A percentile compares a stretch with the other conserved stretches of the same genome.
phyloP scores from a whole-genome alignment of 805 yeast genomes.

The Saturnispora hagleri region DNA sequence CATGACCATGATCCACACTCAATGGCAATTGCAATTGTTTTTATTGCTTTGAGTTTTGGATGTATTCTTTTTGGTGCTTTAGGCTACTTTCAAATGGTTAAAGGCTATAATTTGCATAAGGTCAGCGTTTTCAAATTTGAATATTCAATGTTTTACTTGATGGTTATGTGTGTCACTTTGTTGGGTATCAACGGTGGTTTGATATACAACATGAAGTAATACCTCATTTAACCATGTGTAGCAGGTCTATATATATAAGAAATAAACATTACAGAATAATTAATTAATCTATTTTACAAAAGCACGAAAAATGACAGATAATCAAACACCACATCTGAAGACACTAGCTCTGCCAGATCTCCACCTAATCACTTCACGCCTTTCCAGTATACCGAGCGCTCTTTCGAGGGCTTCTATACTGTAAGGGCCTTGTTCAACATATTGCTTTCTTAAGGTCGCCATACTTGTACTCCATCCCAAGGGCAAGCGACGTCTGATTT shows the following conservation, averaged over 20 bases:
- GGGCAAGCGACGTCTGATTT: conserved; percentile 82
- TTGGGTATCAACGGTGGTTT: conserved; percentile 2
- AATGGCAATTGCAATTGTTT: conserved; percentile 1
- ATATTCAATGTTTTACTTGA: conserved; percentile 1
- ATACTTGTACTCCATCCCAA: conserved; percentile 94
- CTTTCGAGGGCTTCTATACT: conserved; percentile 69
- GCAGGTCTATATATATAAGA: not conserved
- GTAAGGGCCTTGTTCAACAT: conserved; percentile 52
- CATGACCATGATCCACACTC: not conserved
- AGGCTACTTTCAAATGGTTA: conserved; percentile 8
- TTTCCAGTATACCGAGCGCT: conserved; percentile 72
- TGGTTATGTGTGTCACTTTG: conserved; percentile 1
- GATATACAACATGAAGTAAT: not conserved
- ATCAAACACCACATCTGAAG: conserved; percentile 57
- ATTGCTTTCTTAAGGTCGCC: conserved; percentile 73
- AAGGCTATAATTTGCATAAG: conserved; percentile 4
- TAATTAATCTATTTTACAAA: not conserved
- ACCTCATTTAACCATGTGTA: not conserved
- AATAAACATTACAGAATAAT: not conserved
- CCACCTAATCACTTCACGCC: conserved; percentile 80
- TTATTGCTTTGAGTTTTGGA: conserved; percentile 4
- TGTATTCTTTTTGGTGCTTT: conserved; percentile 8
- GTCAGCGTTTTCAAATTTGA: conserved; percentile 4
- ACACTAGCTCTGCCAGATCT: conserved; percentile 81
- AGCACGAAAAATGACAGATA: not conserved